A percentile compares a stretch with the other conserved stretches of the same genome.
phyloP scores from a whole-genome alignment of 1,139 yeast species.

The Pichia sp. region DNA sequence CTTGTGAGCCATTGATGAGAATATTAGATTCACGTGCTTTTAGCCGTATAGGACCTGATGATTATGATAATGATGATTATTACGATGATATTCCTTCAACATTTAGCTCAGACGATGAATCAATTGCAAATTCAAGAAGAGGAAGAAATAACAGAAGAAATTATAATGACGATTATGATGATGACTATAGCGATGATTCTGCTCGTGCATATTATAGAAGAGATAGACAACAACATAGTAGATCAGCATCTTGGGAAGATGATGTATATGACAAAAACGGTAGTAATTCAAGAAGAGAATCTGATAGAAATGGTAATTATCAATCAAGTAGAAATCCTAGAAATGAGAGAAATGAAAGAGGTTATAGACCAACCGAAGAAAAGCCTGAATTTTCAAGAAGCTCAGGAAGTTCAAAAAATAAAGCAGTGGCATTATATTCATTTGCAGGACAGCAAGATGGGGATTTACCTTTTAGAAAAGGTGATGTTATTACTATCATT shows the following conservation, averaged over 20 bases:
- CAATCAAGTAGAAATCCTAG: neutral
- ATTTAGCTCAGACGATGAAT: constrained; percentile 42
- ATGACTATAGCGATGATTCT: constrained; percentile 27
- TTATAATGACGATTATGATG: constrained; percentile 35
- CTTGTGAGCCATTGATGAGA: constrained; percentile 83
- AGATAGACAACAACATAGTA: constrained; percentile 8
- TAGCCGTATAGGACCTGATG: constrained; percentile 47
- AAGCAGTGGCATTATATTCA: constrained; percentile 84
- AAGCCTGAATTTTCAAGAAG: constrained; percentile 43
- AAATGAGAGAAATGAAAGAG: constrained; percentile 8
- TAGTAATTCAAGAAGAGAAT: constrained; percentile 4
- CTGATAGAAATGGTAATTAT: constrained; percentile 1
- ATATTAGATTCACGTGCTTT: constrained; percentile 83
- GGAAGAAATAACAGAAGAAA: constrained; percentile 31
- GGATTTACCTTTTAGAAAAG: constrained; percentile 86
- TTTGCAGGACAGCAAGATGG: constrained; percentile 91
- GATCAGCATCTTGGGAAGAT: constrained; percentile 65
- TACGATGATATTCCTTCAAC: constrained; percentile 71
- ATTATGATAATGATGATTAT: constrained; percentile 56
- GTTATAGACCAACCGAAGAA: constrained; percentile 38
- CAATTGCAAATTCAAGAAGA: constrained; percentile 19
- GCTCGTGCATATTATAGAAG: constrained; percentile 19
- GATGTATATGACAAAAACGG: constrained; percentile 58
- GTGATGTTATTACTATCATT: constrained; percentile 85
- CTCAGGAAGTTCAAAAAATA: constrained; percentile 39